phyloP scores from a whole-genome alignment of 192 early-diverging fungal genomes.

The Coemansia aciculifera region DNA sequence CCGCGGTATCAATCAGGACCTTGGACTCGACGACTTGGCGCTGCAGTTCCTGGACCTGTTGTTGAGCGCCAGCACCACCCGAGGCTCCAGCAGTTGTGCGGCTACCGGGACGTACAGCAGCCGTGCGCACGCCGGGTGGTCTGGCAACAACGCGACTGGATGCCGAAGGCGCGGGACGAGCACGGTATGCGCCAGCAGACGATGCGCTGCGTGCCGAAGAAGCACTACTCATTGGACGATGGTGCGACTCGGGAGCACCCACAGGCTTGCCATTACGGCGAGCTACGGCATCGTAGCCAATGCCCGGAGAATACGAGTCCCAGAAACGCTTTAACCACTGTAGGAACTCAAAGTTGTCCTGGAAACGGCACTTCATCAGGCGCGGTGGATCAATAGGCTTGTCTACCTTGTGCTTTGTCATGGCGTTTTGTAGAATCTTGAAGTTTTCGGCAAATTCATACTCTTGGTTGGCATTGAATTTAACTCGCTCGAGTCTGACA shows the following conservation, averaged over 20 bases:
- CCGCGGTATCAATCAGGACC: conserved; percentile 84
- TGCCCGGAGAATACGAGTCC: conserved; percentile 86
- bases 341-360: conserved; percentile 98
- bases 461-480: conserved; percentile 92
- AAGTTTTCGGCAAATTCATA: conserved; percentile 96
- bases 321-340: conserved; percentile 95
- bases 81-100: conserved; percentile 25
- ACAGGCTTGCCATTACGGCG: conserved; percentile 60
- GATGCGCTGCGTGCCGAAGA: conserved; percentile 42
- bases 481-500: conserved; percentile 86
- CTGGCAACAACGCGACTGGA: conserved; percentile 16
- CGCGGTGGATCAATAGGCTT: conserved; percentile 88
- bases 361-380: conserved; percentile 93
- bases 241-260: conserved; percentile 26
- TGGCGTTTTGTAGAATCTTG: conserved; percentile 87
- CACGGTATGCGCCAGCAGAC: conserved; percentile 30
- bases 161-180: conserved; percentile 17
- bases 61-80: conserved; percentile 59
- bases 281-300: conserved; percentile 76
- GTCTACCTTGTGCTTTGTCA: conserved; percentile 90
- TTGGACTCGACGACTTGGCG: conserved; percentile 80
- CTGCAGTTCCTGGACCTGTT: conserved; percentile 72
- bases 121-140: conserved; percentile 3
- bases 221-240: conserved; percentile 44
- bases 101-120: conserved; percentile 19